Evolutionary conservation across 2,329 filamentous ascomycete species (phyloP).

Genomic region (Paraconiothyrium sp.): DNA sequence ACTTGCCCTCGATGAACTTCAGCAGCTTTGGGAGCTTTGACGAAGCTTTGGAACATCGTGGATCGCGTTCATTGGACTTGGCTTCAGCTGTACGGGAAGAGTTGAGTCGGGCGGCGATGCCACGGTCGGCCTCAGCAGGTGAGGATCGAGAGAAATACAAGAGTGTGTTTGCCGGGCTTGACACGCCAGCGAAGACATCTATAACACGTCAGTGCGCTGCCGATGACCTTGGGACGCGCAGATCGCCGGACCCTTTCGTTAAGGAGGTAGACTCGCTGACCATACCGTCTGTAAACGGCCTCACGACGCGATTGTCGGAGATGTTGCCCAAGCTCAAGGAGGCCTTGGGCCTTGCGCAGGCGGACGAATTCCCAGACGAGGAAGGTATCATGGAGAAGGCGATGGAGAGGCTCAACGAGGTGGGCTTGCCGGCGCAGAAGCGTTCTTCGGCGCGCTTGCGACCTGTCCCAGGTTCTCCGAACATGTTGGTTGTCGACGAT

Average conservation of each 20-base stretch:
- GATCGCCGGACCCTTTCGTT: slow-evolving; percentile 53
- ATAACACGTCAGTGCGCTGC: slow-evolving; percentile 18
- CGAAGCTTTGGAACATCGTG: slow-evolving; percentile 53
- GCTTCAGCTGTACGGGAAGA: slow-evolving; percentile 41
- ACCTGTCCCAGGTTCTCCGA: slow-evolving; percentile 43
- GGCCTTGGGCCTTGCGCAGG: slow-evolving; percentile 48
- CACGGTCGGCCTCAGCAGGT: slow-evolving; percentile 47
- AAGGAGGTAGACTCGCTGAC: slow-evolving; percentile 57
- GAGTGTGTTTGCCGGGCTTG: slow-evolving; percentile 57
- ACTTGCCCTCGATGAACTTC: slow-evolving; percentile 59
- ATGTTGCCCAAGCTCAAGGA: slow-evolving; percentile 56
- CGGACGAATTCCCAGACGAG: slow-evolving; percentile 46
- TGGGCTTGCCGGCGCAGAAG: slow-evolving; percentile 40
- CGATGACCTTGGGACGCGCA: slow-evolving; percentile 5
- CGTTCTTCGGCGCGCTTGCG: slow-evolving; percentile 47
- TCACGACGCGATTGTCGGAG: slow-evolving; percentile 58
- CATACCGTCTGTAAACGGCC: slow-evolving; percentile 56
- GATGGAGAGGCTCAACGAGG: slow-evolving; percentile 41
- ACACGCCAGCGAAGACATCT: slow-evolving; percentile 36
- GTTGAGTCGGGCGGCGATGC: slow-evolving; percentile 42
- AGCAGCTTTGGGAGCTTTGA: slow-evolving; percentile 57
- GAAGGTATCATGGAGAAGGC: slow-evolving; percentile 50
- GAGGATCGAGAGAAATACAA: slow-evolving; percentile 56
- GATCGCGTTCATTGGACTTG: slow-evolving; percentile 47
- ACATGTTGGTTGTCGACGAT: slow-evolving; percentile 46